A percentile compares a stretch with the other conserved stretches of the same genome.
Conservation (phyloP, 2,329 filamentous ascomycete species). For the Botrytis hyacinthi region DNA sequence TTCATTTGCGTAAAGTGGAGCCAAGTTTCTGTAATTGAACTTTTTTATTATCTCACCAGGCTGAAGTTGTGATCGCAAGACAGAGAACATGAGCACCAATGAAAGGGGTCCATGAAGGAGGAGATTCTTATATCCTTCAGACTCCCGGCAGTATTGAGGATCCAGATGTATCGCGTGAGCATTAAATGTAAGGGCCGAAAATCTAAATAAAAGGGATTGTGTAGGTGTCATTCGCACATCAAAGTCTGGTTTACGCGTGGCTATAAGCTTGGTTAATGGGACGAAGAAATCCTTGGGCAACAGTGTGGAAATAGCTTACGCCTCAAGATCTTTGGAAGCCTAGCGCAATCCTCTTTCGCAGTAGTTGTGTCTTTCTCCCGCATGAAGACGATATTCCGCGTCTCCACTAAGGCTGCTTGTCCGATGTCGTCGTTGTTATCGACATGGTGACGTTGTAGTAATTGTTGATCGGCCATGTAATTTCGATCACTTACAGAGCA, state of each 20-base stretch:
- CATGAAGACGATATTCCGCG: constrained; percentile 64
- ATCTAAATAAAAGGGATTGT: constrained; percentile 76
- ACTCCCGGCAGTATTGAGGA: constrained; percentile 61
- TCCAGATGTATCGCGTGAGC: constrained; percentile 90
- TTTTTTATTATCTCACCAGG: constrained; percentile 45
- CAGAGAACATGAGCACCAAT: constrained; percentile 71
- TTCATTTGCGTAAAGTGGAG: constrained; percentile 75
- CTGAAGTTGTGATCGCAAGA: constrained; percentile 53
- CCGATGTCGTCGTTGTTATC: constrained; percentile 2
- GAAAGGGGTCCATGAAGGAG: constrained; percentile 87
- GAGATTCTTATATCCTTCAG: constrained; percentile 72
- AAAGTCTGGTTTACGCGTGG: constrained; percentile 46
- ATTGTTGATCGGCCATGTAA: constrained; percentile 9
- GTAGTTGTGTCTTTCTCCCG: constrained; percentile 39
- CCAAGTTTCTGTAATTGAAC: constrained; percentile 77
- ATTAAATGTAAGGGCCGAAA: constrained; percentile 88
- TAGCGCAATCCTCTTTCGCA: constrained; percentile 25
- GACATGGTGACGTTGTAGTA: constrained; percentile 5
- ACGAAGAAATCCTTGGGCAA: neutral
- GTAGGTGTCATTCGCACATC: constrained; percentile 63
- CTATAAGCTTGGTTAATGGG: constrained; percentile 20
- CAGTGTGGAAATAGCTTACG: constrained; percentile 28
- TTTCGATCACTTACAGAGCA: neutral
- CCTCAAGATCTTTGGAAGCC: constrained; percentile 29
- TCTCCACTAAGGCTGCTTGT: constrained; percentile 49